Evolutionary conservation across 2,329 filamentous ascomycete genomes (phyloP).

Genomic region (Trichoderma endophyticum): DNA sequence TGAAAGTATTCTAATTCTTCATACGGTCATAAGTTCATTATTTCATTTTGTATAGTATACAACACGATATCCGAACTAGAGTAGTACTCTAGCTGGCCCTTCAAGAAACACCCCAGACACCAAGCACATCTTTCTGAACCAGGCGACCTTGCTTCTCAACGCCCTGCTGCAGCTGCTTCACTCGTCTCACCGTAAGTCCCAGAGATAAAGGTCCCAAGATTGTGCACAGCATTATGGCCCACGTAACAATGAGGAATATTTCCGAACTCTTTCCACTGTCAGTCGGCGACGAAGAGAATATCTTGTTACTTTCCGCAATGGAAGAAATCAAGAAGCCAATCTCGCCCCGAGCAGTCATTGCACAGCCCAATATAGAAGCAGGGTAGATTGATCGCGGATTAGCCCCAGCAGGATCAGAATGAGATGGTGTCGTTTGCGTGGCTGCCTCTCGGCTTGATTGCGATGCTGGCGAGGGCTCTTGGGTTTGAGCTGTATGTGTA

Average conservation of each 20-base stretch:
- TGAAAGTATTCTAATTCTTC: neutral
- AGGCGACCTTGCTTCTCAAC: neutral
- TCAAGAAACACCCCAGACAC: constrained; percentile 13
- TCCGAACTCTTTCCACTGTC: neutral
- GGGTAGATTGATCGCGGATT: constrained; percentile 18
- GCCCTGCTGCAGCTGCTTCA: constrained; percentile 25
- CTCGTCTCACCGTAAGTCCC: constrained; percentile 44
- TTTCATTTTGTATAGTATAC: neutral
- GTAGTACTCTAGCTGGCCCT: neutral
- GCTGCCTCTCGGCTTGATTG: neutral
- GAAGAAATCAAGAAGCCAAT: constrained; percentile 20
- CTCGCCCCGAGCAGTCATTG: constrained; percentile 19
- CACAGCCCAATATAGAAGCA: constrained; percentile 15
- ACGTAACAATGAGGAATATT: constrained; percentile 15
- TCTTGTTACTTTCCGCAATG: constrained; percentile 17
- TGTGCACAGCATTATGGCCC: constrained; percentile 49
- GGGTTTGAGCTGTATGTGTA: neutral
- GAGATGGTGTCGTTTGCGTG: neutral
- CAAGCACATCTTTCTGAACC: constrained; percentile 7
- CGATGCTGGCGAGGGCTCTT: neutral
- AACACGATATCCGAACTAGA: no score
- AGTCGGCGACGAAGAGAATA: neutral
- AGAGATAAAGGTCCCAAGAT: constrained; percentile 49
- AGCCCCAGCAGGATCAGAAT: neutral
- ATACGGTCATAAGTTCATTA: neutral